Conservation (phyloP, 192 early-diverging fungal species). For the Rhizophagus prolifer region DNA sequence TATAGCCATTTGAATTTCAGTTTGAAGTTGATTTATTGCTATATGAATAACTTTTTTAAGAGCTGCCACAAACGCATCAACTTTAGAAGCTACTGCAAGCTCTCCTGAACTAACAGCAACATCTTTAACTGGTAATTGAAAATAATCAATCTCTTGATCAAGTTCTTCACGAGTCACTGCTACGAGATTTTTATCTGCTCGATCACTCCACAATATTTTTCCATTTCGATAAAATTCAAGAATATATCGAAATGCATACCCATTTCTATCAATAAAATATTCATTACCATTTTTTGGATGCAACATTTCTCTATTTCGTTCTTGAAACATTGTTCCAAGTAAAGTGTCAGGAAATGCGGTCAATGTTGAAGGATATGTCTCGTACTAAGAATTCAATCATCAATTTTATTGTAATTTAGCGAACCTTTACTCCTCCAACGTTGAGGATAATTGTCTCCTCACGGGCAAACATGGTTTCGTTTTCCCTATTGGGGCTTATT, state of each 20-base stretch:
- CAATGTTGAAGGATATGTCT: slow-evolving; percentile 12
- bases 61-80: slow-evolving; percentile 17
- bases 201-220: slow-evolving; percentile 13
- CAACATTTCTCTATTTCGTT: slow-evolving; percentile 4
- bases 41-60: slow-evolving; percentile 5
- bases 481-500: not conserved
- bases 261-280: slow-evolving; percentile 29
- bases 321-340: slow-evolving; percentile 20
- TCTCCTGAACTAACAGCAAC: not conserved
- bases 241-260: slow-evolving; percentile 23
- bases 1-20: not conserved
- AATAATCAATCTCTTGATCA: slow-evolving; percentile 17
- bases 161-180: slow-evolving; percentile 5
- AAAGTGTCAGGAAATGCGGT: slow-evolving; percentile 21
- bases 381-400: not conserved
- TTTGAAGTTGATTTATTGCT: not conserved
- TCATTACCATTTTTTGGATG: slow-evolving; percentile 15
- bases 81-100: slow-evolving; percentile 2
- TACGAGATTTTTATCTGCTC: not conserved
- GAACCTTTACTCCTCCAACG: slow-evolving; percentile 18
- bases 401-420: not conserved
- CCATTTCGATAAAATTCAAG: slow-evolving; percentile 25
- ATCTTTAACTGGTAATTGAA: slow-evolving; percentile 13
- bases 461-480: not conserved
- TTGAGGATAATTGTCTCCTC: slow-evolving; percentile 14